Evolutionary conservation across 1,284 basidiomycete species (phyloP).

Genomic region (Tranzscheliella williamsii): DNA sequence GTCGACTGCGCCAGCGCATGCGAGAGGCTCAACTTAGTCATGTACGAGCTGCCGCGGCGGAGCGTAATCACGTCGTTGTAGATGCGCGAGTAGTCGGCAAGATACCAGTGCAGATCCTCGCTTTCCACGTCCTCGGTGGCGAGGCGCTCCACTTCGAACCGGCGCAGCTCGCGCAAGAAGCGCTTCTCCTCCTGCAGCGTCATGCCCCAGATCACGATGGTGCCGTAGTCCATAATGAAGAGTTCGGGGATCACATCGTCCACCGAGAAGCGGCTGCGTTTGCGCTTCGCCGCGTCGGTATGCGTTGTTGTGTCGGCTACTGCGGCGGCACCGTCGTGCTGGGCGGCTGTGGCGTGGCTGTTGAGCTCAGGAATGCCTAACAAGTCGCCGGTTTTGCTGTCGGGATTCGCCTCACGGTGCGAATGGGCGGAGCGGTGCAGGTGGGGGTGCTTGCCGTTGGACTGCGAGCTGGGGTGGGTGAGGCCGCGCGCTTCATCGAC

Average conservation of each 20-base stretch:
- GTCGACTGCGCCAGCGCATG: constrained; percentile 94
- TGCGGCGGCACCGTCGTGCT: constrained; percentile 1
- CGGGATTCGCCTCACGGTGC: neutral
- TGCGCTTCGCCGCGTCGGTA: constrained; percentile 7
- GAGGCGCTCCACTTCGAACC: constrained; percentile 87
- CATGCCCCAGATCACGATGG: constrained; percentile 97
- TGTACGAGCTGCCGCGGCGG: constrained; percentile 89
- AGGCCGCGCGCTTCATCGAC: constrained; percentile 52
- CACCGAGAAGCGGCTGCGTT: constrained; percentile 39
- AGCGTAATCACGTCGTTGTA: constrained; percentile 98
- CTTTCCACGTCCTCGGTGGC: constrained; percentile 68
- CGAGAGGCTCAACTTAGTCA: constrained; percentile 94
- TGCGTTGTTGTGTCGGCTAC: constrained; percentile 17
- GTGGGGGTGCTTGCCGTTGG: constrained; percentile 6
- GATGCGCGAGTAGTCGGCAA: constrained; percentile 85
- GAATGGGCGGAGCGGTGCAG: constrained; percentile 5
- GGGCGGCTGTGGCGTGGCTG: constrained; percentile 1
- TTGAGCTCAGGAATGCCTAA: constrained; percentile 55
- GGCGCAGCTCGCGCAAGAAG: constrained; percentile 79
- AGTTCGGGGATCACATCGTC: constrained; percentile 52
- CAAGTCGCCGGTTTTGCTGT: constrained; percentile 49
- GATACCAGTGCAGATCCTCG: constrained; percentile 96
- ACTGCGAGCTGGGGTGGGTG: neutral
- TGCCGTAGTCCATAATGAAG: constrained; percentile 90
- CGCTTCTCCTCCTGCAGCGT: constrained; percentile 85